A percentile compares a stretch with the other conserved stretches of the same genome.
Conservation (phyloP, 805 yeast genomes). For the Candida berthetii region DNA sequence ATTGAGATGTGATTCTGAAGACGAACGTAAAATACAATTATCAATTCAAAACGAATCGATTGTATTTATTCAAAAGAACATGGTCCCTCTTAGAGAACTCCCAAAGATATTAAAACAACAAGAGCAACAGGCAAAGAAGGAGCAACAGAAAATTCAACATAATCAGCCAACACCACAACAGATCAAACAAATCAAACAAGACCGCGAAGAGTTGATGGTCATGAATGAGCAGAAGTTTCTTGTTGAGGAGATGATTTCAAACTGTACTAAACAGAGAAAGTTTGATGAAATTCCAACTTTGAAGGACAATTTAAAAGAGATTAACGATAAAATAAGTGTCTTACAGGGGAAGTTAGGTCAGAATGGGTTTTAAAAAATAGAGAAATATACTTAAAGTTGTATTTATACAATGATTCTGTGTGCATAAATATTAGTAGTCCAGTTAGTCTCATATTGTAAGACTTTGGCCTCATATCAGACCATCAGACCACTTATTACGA, state of each 20-base stretch:
- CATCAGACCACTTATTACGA: no score
- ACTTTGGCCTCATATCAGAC: no score
- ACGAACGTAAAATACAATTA: constrained; percentile 40
- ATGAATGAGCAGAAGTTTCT: constrained; percentile 77
- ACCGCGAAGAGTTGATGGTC: constrained; percentile 77
- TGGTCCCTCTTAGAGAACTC: constrained; percentile 56
- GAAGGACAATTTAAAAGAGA: constrained; percentile 49
- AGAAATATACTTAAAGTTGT: no score
- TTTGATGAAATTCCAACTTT: constrained; percentile 72
- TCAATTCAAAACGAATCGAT: constrained; percentile 55
- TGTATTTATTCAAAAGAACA: constrained; percentile 57
- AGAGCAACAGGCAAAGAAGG: constrained; percentile 1
- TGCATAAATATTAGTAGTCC: not conserved
- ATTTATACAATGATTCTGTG: no score
- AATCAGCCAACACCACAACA: constrained; percentile 26
- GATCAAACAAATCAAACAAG: constrained; percentile 49
- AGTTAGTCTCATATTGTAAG: not conserved
- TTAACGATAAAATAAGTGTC: constrained; percentile 39
- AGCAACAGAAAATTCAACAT: constrained; percentile 9
- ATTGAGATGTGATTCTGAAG: constrained; percentile 25
- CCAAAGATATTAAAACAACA: constrained; percentile 34
- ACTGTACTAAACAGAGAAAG: constrained; percentile 57
- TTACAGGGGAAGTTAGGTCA: constrained; percentile 54
- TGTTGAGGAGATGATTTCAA: constrained; percentile 57
- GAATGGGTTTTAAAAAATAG: constrained; percentile 26